Evolutionary conservation across 1,284 basidiomycete species (phyloP).

Genomic region (Chiua sp.): DNA sequence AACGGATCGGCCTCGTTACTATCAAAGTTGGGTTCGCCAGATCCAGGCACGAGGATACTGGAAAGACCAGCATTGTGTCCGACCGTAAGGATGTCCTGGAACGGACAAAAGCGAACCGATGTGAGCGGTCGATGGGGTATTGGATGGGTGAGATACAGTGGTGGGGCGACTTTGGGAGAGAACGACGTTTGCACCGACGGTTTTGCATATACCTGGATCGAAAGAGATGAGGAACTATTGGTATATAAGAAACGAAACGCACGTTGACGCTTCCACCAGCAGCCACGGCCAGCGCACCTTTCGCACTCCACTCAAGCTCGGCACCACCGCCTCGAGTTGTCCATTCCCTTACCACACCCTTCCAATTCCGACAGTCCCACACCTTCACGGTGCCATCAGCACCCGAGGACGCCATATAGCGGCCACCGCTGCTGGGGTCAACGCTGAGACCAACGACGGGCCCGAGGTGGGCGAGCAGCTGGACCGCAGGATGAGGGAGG

Average conservation of each 20-base stretch:
- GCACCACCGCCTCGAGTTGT: slow-evolving; percentile 64
- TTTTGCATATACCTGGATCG: slow-evolving; percentile 65
- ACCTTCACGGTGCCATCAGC: slow-evolving; percentile 91
- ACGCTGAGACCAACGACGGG: slow-evolving; percentile 85
- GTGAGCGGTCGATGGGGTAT: slow-evolving; percentile 73
- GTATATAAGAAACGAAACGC: slow-evolving; percentile 21
- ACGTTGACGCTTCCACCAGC: slow-evolving; percentile 87
- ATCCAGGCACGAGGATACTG: slow-evolving; percentile 88
- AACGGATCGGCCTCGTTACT: slow-evolving; percentile 94
- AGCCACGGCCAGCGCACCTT: slow-evolving; percentile 84
- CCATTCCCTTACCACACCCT: slow-evolving; percentile 86
- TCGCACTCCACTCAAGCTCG: slow-evolving; percentile 80
- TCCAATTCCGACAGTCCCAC: slow-evolving; percentile 98
- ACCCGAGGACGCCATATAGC: slow-evolving; percentile 92
- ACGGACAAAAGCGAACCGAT: slow-evolving; percentile 85
- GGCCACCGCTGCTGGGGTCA: slow-evolving; percentile 82
- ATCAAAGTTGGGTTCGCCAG: slow-evolving; percentile 96
- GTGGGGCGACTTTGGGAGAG: slow-evolving; percentile 60
- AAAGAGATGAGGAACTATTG: not conserved
- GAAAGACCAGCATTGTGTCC: slow-evolving; percentile 79
- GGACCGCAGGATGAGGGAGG: slow-evolving; percentile 89
- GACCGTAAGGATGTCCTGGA: slow-evolving; percentile 90
- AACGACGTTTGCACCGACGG: slow-evolving; percentile 67
- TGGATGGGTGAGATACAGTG: slow-evolving; percentile 86
- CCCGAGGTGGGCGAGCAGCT: slow-evolving; percentile 90